Base-by-base conservation (phyloP, 2,329 filamentous ascomycete genomes). In the Esteya vermicola region DNA sequence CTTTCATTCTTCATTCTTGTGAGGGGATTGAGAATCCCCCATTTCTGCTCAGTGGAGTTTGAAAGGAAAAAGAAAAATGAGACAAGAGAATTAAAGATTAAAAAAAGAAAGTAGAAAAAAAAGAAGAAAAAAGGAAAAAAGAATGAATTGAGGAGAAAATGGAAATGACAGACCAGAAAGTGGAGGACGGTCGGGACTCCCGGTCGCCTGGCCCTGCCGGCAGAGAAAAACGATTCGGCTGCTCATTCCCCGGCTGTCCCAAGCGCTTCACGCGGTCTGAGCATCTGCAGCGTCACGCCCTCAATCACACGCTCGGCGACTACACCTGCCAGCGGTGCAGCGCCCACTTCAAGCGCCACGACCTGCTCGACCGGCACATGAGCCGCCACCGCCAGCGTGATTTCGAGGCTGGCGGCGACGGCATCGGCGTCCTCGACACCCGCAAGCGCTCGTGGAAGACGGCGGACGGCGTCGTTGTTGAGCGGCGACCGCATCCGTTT, bases 221-320 rank as follows among this genome's bases (percentile, higher is more conserved):
- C 25, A 26, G 26, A 16, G 40, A 42, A 22, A 45, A 45, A 26
- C 39, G 30, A 12, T 47, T 46, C 39, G 42, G 27, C n/a, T 47
- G 46, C 39, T 18, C 23, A 4, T 19, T 14, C 53, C 69, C 75
- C 34, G 78, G 74, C 26, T 89, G 83, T 56, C 78, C 78, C 46
- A 89, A 86, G 67, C 71, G 78, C 44, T 89, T 89, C 57, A 85
- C 82, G 39, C 68, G 83, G 44, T 81, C 81, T 9, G 83, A 89
- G 57, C 83, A 89, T 59, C 67, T 89, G 44, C 84, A 86, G 59
- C 67, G 83, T 38, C 83, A 89, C 59, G 80, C 86, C 60, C 57
- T 88, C 54, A 88, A 89, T 54, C 83, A 47, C 36, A 44, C 36
- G 5, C 22, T n/a, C 10, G 46, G 44, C 34, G 23, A 23, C 4